Evolutionary conservation across 2,329 filamentous ascomycete species (phyloP), one percentile per base, ranked within the genome.

Genomic region (Didymella pomorum): DNA sequence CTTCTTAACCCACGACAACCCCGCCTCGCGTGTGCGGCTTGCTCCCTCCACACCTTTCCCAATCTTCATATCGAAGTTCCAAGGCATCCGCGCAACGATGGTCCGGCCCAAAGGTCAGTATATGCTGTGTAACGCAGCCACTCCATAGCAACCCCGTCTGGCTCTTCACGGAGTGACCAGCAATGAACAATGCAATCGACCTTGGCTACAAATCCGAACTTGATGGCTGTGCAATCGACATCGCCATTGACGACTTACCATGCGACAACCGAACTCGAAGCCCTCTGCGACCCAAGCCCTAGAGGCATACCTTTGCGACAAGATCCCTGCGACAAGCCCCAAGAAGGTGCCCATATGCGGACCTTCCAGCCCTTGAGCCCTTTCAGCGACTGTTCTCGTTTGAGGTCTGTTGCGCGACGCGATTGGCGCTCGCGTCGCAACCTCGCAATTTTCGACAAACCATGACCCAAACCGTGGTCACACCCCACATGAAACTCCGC

Each of bases 1-100:
- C 64, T 69, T 67, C 67, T 64, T 66, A 69, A 58, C 47, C 57
- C 56, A 48, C 60, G 48, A 48, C 51, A 42, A 67, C 68, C 68
- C 68, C 68, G 63, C 68, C 58, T 65, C 67, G 68, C 68, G 68
- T 62, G 59, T 58, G 56, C 62, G 48, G 29, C 33, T 11, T 49
- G 45, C n/a, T 48, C 23, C 56, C 43, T 55, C 28, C 57, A 55
- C 50, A 59, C 47, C 52, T 48, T 45, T 55, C 41, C 9, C 55
- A 31, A 44, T 37, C 42, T 52, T n/a, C 10, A 14, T 35, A 7
- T 42, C 16, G 25, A 37, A 23, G n/a, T n/a, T 20, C 12, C 9
- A 31, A 41, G 43, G 33, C 16, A 23, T 26, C 9, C 14, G 28
- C 26, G 26, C 12, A 21, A 20, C 11, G 9, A 21, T n/a, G 31